Base-by-base conservation (phyloP, 768 basidiomycete genomes). In the Sistotremastrum suecicum region DNA sequence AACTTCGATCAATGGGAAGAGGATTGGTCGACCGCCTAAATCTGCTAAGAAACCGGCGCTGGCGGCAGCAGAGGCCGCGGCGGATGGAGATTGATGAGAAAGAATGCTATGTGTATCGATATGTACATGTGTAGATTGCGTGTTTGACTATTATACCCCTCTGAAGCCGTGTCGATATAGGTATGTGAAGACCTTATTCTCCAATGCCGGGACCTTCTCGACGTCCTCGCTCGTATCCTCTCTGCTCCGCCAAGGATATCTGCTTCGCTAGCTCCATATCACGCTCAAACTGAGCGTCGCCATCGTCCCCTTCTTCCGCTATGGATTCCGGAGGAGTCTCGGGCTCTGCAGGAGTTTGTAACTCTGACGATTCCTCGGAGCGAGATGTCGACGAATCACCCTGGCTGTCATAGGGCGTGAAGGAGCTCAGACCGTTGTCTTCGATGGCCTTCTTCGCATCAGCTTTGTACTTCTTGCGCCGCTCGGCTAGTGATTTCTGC, bases 401-500 rank as follows among this genome's bases (percentile, higher is more conserved):
- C n/a, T 8, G 7, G 34, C n/a, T 37, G 44, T 34, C 7, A 20
- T 20, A 31, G 48, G 43, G 20, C 3, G 39, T 8, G 50, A 31
- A 3, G 28, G 40, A 5, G 33, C 32, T 1, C 35, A 39, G 39
- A 35, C 12, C 7, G 41, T 53, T 31, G 40, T 43, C 34, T 5
- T 34, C 44, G 8, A 64, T 50, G 34, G 56, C 63, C 44, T 57
- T 53, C 51, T 63, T 60, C 5, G 60, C 64, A 20, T 58, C 53
- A 3, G 62, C 62, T 44, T 48, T 52, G 46, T 65, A 67, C 37
- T 50, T 49, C 49, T 58, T 60, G 56, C 59, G 57, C 48, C 71
- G 56, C 48, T 58, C 56, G n/a, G 56, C 54, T 3, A 60, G 57
- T 7, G 53, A 51, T 29, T 46, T 39, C 37, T 62, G 58, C 30